Evolutionary conservation across 345 rosid species (phyloP).

Genomic region (Eutrema yunnanense): DNA sequence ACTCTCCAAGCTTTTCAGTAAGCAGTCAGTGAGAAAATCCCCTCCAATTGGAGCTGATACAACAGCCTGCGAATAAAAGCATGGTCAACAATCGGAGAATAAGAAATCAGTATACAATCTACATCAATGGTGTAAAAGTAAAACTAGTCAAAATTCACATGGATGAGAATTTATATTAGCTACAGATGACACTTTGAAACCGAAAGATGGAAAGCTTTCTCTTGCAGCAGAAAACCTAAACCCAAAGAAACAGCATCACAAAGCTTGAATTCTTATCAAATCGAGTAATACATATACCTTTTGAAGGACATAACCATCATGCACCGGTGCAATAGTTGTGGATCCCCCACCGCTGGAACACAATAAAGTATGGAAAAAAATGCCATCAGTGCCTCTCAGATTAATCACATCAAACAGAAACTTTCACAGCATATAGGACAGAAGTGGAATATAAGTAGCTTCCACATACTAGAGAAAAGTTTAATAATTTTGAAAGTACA

Average conservation of each 20-base stretch:
- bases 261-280: background rate
- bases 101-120: background rate
- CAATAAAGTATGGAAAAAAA: background rate
- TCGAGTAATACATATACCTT: conserved; percentile 46
- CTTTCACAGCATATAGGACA: conserved; percentile 1
- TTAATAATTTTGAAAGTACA: background rate
- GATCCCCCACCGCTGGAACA: conserved; percentile 95
- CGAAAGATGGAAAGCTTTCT: background rate
- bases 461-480: background rate
- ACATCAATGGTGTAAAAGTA: background rate
- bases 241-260: background rate
- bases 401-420: background rate
- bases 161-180: background rate
- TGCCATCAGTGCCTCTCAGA: conserved; percentile 7
- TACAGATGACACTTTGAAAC: background rate
- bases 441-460: conserved; percentile 6
- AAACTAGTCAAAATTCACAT: background rate
- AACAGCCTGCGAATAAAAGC: conserved; percentile 51
- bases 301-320: conserved; percentile 97
- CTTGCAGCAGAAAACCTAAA: background rate
- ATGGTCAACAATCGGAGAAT: conserved; percentile 4
- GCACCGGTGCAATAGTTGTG: conserved; percentile 89
- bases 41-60: conserved; percentile 86
- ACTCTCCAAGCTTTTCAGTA: conserved; percentile 95
- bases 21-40: conserved; percentile 88